Base-by-base conservation (phyloP, 108 stramenopile species). In the Heterococcus sp. region DNA sequence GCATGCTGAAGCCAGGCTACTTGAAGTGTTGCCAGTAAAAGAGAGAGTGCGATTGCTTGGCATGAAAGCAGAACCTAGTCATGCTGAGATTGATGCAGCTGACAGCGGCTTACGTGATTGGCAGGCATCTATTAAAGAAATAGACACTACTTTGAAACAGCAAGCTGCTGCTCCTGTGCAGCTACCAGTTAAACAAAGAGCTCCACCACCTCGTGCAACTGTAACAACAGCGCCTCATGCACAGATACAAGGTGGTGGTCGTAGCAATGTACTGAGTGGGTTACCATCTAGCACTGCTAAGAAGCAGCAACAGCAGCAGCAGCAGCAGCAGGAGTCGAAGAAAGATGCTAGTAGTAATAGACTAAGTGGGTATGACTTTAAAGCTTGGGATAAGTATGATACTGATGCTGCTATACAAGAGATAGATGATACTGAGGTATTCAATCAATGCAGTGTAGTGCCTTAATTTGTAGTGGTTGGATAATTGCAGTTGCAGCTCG, bases 301-400 rank as follows among this genome's bases (percentile, higher is more conserved):
- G 14, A 58, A 8, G 21, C 46, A 8, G 21, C 46, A 58, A 21
- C 8, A n/a, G 14, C 21, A 65, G 31, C 27, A 71, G 0, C n/a
- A n/a, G n/a, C n/a, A n/a, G n/a, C n/a, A n/a, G n/a, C n/a, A n/a
- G n/a, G n/a, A n/a, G n/a, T n/a, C n/a, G n/a, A n/a, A n/a, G n/a
- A n/a, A n/a, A n/a, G n/a, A n/a, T n/a, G n/a, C n/a, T n/a, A n/a
- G n/a, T n/a, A n/a, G n/a, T n/a, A n/a, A n/a, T n/a, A 65, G 82
- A 11, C 30, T 71, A 26, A 36, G 74, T 0, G 82, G 89, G 11
- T 89, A 88, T 38, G 88, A 89, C 76, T 90, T 91, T 58, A 76
- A 85, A 3, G 74, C 78, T 30, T 91, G 89, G 89, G 88, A 86
- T 35, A 89, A 89, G 66, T 88, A 84, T 64, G 85, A 89, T 65